Evolutionary conservation across 177 flowering plant genomes (phyloP).

Genomic region (Vitis hybrid): DNA sequence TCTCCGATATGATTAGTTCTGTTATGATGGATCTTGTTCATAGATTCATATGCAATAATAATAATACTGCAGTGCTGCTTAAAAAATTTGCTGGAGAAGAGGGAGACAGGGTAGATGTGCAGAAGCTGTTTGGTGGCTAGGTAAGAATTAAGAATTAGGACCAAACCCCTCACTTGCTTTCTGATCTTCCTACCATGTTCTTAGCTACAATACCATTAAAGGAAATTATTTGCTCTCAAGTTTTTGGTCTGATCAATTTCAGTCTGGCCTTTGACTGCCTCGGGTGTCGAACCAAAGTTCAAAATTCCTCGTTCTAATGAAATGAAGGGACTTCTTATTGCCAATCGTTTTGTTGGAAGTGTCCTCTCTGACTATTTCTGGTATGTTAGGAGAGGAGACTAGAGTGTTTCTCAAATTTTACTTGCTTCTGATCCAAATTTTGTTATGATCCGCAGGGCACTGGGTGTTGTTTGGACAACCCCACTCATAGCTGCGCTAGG

Average conservation of each 20-base stretch:
- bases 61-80: constrained; percentile 11
- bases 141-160: too few relatives aligned
- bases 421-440: background rate
- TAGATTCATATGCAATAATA: too few relatives aligned
- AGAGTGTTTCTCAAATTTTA: background rate
- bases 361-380: constrained; percentile 21
- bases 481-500: constrained; percentile 24
- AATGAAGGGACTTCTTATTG: constrained; percentile 8
- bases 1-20: background rate
- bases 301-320: constrained; percentile 15
- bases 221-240: too few relatives aligned
- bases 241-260: background rate
- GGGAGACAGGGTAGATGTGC: constrained; percentile 18
- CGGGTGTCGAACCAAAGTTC: constrained; percentile 20
- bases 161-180: too few relatives aligned
- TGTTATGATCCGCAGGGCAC: constrained; percentile 11
- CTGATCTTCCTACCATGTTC: too few relatives aligned
- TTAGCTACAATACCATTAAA: too few relatives aligned
- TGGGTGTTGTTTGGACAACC: constrained; percentile 29
- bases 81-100: constrained; percentile 9
- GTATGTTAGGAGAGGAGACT: background rate
- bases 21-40: too few relatives aligned
- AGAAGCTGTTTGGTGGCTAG: constrained; percentile 3
- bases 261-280: constrained; percentile 25
- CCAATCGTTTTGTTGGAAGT: constrained; percentile 18